phyloP scores from a whole-genome alignment of 176 grass and related monocot genomes.

The Miscanthus lutarioriparius region DNA sequence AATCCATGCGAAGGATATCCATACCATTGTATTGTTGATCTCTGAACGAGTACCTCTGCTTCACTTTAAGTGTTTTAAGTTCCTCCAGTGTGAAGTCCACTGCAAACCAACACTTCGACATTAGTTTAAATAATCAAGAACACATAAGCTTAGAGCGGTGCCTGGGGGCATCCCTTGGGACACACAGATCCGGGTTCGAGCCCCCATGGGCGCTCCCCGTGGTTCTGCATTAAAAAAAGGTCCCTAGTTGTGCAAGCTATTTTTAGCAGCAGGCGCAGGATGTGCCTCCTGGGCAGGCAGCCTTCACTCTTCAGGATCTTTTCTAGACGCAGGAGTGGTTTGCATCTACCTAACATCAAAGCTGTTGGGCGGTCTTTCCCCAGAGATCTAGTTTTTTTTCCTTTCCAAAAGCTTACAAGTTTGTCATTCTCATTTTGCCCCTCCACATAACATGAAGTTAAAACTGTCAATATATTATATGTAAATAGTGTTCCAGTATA shows the following conservation, averaged over 20 bases:
- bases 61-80: constrained; percentile 71
- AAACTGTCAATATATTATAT: neutral
- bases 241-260: neutral
- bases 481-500: neutral
- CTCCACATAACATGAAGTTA: constrained; percentile 17
- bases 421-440: neutral
- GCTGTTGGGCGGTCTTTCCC: neutral
- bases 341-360: neutral
- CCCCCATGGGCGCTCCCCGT: neutral
- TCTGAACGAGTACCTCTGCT: constrained; percentile 71
- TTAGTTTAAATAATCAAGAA: constrained; percentile 36
- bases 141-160: neutral
- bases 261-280: neutral
- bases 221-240: neutral
- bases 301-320: neutral
- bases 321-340: neutral
- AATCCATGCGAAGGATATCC: neutral
- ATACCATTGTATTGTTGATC: constrained; percentile 80
- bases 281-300: neutral
- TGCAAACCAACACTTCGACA: constrained; percentile 32
- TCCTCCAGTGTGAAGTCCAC: constrained; percentile 81
- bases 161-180: neutral
- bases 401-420: constrained; percentile 4
- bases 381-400: neutral
- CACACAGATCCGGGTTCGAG: neutral